Percentiles rank a stretch among this genome's conserved stretches.
These are phyloP conservation scores for Puccinia hordei DNA, from an alignment of 1,284 basidiomycete species.

Conservation along the genomic window DNA sequence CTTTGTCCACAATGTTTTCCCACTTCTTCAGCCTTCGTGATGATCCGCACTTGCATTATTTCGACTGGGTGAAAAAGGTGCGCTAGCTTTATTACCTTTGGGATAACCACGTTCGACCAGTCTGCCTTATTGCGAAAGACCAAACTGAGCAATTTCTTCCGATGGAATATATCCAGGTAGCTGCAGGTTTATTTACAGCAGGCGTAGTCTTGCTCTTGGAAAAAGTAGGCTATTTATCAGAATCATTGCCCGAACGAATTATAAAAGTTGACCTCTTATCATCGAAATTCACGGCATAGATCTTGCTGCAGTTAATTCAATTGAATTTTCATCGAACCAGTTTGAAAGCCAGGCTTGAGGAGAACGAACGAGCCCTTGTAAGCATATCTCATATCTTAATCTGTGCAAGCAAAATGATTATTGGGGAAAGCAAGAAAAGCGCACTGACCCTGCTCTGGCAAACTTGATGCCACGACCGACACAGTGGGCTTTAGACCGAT, in stretches of 20 bases:
- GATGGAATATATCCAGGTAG: background rate
- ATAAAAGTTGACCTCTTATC: background rate
- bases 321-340: slow-evolving; percentile 32
- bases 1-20: slow-evolving; percentile 19
- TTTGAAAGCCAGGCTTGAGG: slow-evolving; percentile 22
- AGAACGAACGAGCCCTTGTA: slow-evolving; percentile 35
- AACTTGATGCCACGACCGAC: background rate
- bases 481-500: slow-evolving; percentile 52
- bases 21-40: background rate
- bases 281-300: background rate
- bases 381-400: too few species aligned
- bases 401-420: background rate
- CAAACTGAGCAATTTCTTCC: background rate
- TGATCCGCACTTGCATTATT: slow-evolving; percentile 14
- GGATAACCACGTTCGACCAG: background rate
- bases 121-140: too few species aligned
- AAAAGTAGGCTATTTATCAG: slow-evolving; percentile 62
- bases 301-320: slow-evolving; percentile 32
- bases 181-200: slow-evolving; percentile 67
- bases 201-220: slow-evolving; percentile 69
- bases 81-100: background rate
- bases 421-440: background rate
- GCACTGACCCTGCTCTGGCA: background rate
- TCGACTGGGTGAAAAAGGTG: slow-evolving; percentile 34
- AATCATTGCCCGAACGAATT: background rate